Evolutionary conservation across 192 early-diverging fungal genomes (phyloP), one percentile per base, ranked within the genome.

Genomic region (Coemansia sp.): DNA sequence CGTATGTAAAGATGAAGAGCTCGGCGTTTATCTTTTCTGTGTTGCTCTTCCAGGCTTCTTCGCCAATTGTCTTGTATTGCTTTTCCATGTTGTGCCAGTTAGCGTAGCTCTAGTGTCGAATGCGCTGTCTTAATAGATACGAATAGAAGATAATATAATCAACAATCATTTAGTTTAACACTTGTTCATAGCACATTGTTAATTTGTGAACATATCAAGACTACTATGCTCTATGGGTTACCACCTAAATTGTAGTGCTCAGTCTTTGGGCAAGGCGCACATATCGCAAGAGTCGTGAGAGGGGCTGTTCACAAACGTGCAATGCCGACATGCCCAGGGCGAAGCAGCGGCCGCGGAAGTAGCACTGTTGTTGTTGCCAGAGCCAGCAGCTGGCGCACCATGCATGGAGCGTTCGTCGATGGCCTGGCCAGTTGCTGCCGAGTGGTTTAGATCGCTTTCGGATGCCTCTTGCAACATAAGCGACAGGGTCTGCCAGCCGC

Each of bases 1-100:
- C 97, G 79, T 99, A 99, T 68, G 97, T 99, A 44, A 99, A 84
- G 11, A 94, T 93, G 74, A 99, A 99, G 11, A 99, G 90, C 83
- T 99, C 97, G 1, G 92, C 94, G 64, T 90, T 95, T 83, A 97
- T 94, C 84, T 97, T 98, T 69, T 99, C 97, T 29, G 95, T 89
- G 58, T 89, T 90, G 72, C 88, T 92, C 74, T 95, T 96, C 95
- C 95, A 99, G 14, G 96, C 88, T 60, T 99, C 97, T 29, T 99
- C 95, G 50, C 96, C 96, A n/a, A 91, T 73, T 1, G 86, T 58
- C 79, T 91, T 92, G 84, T 89, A 89, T 61, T 90, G 92, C 63
- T 90, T 91, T 12, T 87, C 78, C 82, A 84, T 84, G 44, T 15
- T 72, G 32, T 1, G 57, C 31, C 10, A 50, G 57, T 59, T 29